Percentiles rank a stretch among this genome's conserved stretches.
Evolutionary conservation across 306 rosid genomes (phyloP).

Genomic region (Castanea mollissima): DNA sequence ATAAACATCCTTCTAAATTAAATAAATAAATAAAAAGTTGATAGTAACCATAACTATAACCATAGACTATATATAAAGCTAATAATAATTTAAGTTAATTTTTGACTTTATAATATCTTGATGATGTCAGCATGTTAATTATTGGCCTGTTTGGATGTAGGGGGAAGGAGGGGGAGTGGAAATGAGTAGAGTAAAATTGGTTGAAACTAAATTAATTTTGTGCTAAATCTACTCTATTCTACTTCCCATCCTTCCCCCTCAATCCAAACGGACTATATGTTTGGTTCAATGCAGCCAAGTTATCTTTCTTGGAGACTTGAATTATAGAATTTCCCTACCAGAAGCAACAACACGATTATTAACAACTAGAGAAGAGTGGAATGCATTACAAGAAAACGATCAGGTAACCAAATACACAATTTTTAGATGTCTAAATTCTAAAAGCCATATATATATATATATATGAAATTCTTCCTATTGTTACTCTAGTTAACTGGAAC

Average conservation of each 20-base stretch:
- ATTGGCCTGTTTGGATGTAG: too few relatives aligned
- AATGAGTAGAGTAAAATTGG: too few relatives aligned
- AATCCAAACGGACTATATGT: neutral
- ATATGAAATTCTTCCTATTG: neutral
- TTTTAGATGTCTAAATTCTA: neutral
- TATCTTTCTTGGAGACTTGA: slow-evolving; percentile 82
- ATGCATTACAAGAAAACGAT: slow-evolving; percentile 62
- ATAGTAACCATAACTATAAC: slow-evolving; percentile 8
- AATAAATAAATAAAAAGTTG: slow-evolving; percentile 10
- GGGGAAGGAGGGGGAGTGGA: too few relatives aligned
- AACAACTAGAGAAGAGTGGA: slow-evolving; percentile 61
- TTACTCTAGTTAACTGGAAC: neutral
- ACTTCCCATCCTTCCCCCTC: too few relatives aligned
- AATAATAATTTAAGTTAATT: neutral
- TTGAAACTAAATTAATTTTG: too few relatives aligned
- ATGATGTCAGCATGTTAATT: neutral
- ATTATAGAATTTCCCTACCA: slow-evolving; percentile 74
- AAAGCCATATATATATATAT: too few relatives aligned
- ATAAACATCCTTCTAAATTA: neutral
- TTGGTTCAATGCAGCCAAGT: slow-evolving; percentile 57
- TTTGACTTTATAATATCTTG: neutral
- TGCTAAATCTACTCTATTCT: too few relatives aligned
- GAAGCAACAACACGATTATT: slow-evolving; percentile 65
- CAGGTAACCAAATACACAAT: slow-evolving; percentile 48
- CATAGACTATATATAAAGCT: neutral